phyloP scores from a whole-genome alignment of 495 filamentous ascomycete species.

The Aspergillus olivimuriae region DNA sequence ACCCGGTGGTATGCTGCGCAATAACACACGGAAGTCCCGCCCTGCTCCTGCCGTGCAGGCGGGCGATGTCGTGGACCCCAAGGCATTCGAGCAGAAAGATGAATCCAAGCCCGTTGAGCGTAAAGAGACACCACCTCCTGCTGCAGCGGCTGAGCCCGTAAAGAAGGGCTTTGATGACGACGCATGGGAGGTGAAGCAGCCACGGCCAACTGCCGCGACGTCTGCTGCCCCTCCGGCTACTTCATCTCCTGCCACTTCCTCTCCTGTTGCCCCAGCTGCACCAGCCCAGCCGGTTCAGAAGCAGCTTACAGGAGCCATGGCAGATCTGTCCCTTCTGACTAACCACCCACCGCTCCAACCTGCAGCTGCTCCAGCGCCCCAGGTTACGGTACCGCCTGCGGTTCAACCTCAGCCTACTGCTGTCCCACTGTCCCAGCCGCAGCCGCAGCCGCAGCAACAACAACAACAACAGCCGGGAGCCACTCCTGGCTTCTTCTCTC shows the following conservation, averaged over 20 bases:
- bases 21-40: conserved; percentile 92
- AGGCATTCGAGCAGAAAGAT: conserved; percentile 67
- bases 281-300: conserved; percentile 38
- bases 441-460: conserved; percentile 35
- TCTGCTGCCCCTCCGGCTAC: conserved; percentile 18
- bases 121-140: conserved; percentile 37
- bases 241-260: conserved; percentile 25
- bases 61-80: conserved; percentile 78
- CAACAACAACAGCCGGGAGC: conserved; percentile 48
- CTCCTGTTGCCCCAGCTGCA: conserved; percentile 33
- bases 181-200: conserved; percentile 95
- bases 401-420: conserved; percentile 43
- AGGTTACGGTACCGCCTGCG: conserved; percentile 14
- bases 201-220: conserved; percentile 42
- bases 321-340: conserved; percentile 75
- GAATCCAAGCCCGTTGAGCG: conserved; percentile 39
- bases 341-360: conserved; percentile 71
- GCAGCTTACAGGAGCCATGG: conserved; percentile 62
- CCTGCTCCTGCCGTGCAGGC: conserved; percentile 80
- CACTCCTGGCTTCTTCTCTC: conserved; percentile 45
- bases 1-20: conserved; percentile 77
- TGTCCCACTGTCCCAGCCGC: conserved; percentile 40
- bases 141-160: conserved; percentile 40
- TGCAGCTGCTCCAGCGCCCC: conserved; percentile 47
- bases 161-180: conserved; percentile 84